A percentile compares a stretch with the other conserved stretches of the same genome.
phyloP scores from a whole-genome alignment of 2,329 filamentous ascomycete genomes.

The Cytospora leucostoma region DNA sequence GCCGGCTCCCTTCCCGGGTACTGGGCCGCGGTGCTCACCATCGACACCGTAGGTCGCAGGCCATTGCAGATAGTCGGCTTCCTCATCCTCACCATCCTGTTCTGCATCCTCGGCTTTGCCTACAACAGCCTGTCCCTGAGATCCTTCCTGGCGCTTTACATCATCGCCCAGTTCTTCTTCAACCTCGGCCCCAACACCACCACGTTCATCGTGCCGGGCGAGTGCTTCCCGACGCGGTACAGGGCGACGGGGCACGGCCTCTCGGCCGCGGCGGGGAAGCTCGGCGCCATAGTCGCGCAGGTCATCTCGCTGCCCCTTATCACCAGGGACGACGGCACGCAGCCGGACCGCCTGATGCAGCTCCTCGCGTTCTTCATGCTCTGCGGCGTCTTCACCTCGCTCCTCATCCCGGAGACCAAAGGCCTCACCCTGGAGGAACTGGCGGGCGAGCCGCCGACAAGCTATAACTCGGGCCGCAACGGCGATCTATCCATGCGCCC shows the following conservation, averaged over 20 bases:
- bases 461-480: slow-evolving; percentile 54
- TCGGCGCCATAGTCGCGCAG: slow-evolving; percentile 69
- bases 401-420: slow-evolving; percentile 79
- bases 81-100: slow-evolving; percentile 60
- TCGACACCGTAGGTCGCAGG: slow-evolving; percentile 77
- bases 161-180: slow-evolving; percentile 67
- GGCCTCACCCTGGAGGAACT: slow-evolving; percentile 72
- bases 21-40: slow-evolving; percentile 72
- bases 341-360: slow-evolving; percentile 65
- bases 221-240: slow-evolving; percentile 66
- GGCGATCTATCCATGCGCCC: slow-evolving; percentile 46
- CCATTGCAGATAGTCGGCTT: slow-evolving; percentile 70
- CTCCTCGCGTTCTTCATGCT: slow-evolving; percentile 83
- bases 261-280: slow-evolving; percentile 66
- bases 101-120: slow-evolving; percentile 63
- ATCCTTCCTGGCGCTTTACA: slow-evolving; percentile 61
- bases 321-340: slow-evolving; percentile 50
- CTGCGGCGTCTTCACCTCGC: slow-evolving; percentile 64
- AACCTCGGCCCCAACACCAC: slow-evolving; percentile 68
- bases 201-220: slow-evolving; percentile 65
- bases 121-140: slow-evolving; percentile 51
- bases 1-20: slow-evolving; percentile 80
- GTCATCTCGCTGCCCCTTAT: slow-evolving; percentile 64
- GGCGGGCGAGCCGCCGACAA: slow-evolving; percentile 66
- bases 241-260: slow-evolving; percentile 64